phyloP scores from a whole-genome alignment of 805 yeast genomes.

The Komagataella ulmi region DNA sequence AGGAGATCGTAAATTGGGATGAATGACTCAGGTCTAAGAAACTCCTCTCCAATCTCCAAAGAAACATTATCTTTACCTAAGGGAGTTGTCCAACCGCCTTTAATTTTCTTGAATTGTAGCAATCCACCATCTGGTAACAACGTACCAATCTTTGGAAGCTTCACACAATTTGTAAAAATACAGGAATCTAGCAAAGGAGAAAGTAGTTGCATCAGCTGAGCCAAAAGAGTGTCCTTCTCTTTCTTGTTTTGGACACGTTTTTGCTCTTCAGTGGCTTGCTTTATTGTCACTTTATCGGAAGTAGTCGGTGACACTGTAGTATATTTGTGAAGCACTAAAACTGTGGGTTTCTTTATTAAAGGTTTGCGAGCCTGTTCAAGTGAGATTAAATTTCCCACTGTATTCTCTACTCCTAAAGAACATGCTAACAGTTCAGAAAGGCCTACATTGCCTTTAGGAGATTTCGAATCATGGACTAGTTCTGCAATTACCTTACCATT shows the following conservation, averaged over 20 bases:
- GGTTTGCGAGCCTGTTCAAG: constrained; percentile 32
- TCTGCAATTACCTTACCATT: constrained; percentile 36
- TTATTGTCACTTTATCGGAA: constrained; percentile 18
- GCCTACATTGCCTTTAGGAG: constrained; percentile 28
- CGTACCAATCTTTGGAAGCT: constrained; percentile 32
- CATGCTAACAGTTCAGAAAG: constrained; percentile 39
- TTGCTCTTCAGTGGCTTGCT: neutral
- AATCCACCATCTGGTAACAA: constrained; percentile 47
- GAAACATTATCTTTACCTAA: constrained; percentile 7
- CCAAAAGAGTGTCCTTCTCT: neutral
- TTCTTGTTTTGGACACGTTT: neutral
- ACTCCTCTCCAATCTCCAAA: constrained; percentile 37
- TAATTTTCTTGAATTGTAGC: constrained; percentile 30
- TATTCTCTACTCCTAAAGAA: constrained; percentile 37
- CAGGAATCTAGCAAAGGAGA: neutral
- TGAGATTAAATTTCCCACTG: constrained; percentile 40
- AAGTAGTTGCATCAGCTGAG: neutral
- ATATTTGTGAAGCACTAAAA: constrained; percentile 41
- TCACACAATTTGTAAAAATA: constrained; percentile 33
- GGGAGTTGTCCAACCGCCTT: constrained; percentile 33
- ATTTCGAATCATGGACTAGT: constrained; percentile 23
- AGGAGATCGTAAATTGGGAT: constrained; percentile 10
- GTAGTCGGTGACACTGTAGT: constrained; percentile 26
- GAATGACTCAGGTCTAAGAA: constrained; percentile 30
- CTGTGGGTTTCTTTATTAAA: constrained; percentile 18